Conservation (phyloP, 768 basidiomycete species). For the Tephrocybe rancida region DNA sequence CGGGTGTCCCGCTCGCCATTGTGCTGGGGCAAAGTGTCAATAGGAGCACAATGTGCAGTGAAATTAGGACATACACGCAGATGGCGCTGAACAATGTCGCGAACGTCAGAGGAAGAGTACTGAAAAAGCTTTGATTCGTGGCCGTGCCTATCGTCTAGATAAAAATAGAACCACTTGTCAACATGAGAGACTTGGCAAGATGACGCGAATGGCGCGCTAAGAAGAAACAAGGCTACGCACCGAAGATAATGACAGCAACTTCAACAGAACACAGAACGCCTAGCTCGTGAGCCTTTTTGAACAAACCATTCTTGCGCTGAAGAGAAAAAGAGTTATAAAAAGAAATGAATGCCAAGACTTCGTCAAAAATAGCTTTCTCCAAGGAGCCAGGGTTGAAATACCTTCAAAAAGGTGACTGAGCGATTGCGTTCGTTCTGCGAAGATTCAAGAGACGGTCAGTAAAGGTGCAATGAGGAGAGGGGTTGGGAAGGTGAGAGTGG, state of each 20-base stretch:
- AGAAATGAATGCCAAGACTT: constrained; percentile 17
- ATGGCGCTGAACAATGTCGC: constrained; percentile 63
- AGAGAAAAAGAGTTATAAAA: constrained; percentile 11
- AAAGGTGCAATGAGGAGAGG: background rate
- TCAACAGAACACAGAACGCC: constrained; percentile 20
- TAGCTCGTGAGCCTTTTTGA: constrained; percentile 21
- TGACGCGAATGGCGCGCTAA: background rate
- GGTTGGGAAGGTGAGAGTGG: no score
- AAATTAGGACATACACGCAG: constrained; percentile 35
- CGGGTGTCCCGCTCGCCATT: constrained; percentile 39
- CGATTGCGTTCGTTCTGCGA: constrained; percentile 22
- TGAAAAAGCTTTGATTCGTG: constrained; percentile 75
- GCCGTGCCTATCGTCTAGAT: constrained; percentile 22
- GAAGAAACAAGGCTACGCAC: constrained; percentile 4
- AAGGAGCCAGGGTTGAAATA: constrained; percentile 11
- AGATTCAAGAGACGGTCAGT: background rate
- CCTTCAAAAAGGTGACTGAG: constrained; percentile 21
- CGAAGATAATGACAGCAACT: constrained; percentile 19
- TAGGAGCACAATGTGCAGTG: background rate
- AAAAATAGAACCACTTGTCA: constrained; percentile 21
- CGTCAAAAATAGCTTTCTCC: constrained; percentile 22
- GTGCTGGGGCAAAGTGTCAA: constrained; percentile 22
- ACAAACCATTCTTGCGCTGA: constrained; percentile 20
- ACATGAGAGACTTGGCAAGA: constrained; percentile 14
- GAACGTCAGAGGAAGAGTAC: constrained; percentile 64